A percentile compares a stretch with the other conserved stretches of the same genome.
Conservation (phyloP, 2,329 filamentous ascomycete species). For the Aspergillus candidus region DNA sequence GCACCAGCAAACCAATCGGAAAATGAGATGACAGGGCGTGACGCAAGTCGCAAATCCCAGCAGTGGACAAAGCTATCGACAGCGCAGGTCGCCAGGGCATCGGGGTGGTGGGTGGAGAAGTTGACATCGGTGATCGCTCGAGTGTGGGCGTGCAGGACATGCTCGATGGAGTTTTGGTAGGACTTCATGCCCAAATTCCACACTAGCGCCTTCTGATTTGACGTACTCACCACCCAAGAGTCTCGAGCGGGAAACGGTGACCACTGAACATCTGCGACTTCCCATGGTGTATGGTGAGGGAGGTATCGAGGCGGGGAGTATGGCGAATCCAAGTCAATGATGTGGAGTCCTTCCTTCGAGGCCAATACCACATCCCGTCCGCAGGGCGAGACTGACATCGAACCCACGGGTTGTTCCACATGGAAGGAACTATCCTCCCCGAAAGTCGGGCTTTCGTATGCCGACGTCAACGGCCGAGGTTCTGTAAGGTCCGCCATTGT, state of each 20-base stretch:
- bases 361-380: slow-evolving; percentile 86
- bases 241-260: slow-evolving; percentile 84
- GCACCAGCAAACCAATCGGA: slow-evolving; percentile 92
- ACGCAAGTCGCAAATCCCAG: slow-evolving; percentile 76
- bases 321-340: slow-evolving; percentile 86
- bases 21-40: slow-evolving; percentile 69
- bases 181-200: slow-evolving; percentile 77
- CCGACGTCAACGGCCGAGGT: slow-evolving; percentile 42
- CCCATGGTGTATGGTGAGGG: slow-evolving; percentile 83
- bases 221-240: slow-evolving; percentile 90
- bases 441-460: slow-evolving; percentile 82
- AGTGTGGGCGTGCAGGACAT: slow-evolving; percentile 77
- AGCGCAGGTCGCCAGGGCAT: slow-evolving; percentile 81
- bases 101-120: slow-evolving; percentile 87
- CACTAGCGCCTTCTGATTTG: slow-evolving; percentile 87
- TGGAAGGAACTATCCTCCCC: slow-evolving; percentile 77
- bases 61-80: slow-evolving; percentile 90
- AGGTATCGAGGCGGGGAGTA: slow-evolving; percentile 81
- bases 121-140: slow-evolving; percentile 94
- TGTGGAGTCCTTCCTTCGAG: slow-evolving; percentile 81
- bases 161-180: slow-evolving; percentile 75
- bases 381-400: slow-evolving; percentile 86
- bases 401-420: slow-evolving; percentile 73
- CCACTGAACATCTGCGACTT: slow-evolving; percentile 95
- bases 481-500: slow-evolving; percentile 33